phyloP scores from a whole-genome alignment of 345 rosid genomes.

The Luvunga scandens region DNA sequence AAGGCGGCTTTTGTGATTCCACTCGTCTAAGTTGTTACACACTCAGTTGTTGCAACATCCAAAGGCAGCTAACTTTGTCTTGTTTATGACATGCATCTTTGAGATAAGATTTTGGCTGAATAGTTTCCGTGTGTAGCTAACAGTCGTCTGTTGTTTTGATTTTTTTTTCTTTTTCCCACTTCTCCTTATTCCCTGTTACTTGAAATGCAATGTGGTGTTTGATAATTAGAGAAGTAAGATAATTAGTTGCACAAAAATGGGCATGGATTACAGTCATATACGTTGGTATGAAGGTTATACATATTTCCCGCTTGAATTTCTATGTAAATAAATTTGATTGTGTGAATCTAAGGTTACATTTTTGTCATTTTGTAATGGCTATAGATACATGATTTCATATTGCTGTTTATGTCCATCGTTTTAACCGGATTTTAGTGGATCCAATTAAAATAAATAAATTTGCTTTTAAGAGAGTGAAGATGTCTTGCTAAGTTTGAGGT shows the following conservation, averaged over 20 bases:
- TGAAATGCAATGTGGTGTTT: conserved; percentile 2
- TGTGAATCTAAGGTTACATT: neutral
- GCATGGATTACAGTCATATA: conserved; percentile 1
- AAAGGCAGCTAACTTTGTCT: conserved; percentile 25
- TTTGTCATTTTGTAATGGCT: neutral
- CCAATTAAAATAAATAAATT: too few relatives aligned
- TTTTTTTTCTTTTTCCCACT: neutral
- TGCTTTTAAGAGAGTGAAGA: too few relatives aligned
- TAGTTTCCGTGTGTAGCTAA: conserved; percentile 28
- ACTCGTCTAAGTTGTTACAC: neutral
- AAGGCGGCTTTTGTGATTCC: conserved; percentile 53
- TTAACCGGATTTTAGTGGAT: too few relatives aligned
- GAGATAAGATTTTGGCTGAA: conserved; percentile 42
- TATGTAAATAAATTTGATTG: conserved; percentile 32
- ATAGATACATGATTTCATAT: neutral
- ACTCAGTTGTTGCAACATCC: conserved; percentile 16
- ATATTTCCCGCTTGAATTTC: conserved; percentile 14
- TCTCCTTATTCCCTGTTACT: neutral
- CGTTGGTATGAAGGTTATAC: conserved; percentile 16
- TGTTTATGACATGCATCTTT: conserved; percentile 16
- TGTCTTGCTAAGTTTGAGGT: too few relatives aligned
- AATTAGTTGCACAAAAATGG: conserved; percentile 3
- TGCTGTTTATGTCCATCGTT: neutral
- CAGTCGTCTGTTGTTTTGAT: neutral
- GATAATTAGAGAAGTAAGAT: neutral